These are phyloP conservation scores for Pisolithus orientalis DNA, from an alignment of 768 basidiomycete genomes.

Conservation along the genomic window DNA sequence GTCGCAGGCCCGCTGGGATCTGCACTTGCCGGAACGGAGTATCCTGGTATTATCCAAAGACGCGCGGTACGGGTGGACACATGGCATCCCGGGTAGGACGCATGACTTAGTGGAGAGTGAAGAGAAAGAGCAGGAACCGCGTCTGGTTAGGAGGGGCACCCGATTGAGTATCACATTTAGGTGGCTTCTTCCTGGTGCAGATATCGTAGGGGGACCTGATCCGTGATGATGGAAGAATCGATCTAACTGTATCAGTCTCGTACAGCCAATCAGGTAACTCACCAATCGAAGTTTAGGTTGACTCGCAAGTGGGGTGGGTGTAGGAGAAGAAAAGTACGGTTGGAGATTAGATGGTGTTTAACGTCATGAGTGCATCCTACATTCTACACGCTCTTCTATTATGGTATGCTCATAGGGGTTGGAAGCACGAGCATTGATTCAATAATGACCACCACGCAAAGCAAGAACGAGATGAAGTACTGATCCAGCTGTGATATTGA, in stretches of 20 bases:
- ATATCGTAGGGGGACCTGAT: constrained; percentile 50
- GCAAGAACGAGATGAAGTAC: constrained; percentile 94
- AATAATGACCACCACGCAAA: constrained; percentile 78
- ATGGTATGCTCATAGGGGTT: constrained; percentile 14
- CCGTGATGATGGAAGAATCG: constrained; percentile 1
- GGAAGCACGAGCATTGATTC: constrained; percentile 16
- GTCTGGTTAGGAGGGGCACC: constrained; percentile 45
- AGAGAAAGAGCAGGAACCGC: constrained; percentile 13
- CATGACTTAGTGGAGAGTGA: constrained; percentile 52
- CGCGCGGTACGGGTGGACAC: constrained; percentile 82
- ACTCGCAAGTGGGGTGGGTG: neutral
- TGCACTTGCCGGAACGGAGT: constrained; percentile 74
- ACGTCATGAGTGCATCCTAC: constrained; percentile 21
- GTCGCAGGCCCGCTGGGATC: constrained; percentile 24
- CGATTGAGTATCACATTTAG: constrained; percentile 82
- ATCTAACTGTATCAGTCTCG: constrained; percentile 6
- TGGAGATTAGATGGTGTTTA: constrained; percentile 25
- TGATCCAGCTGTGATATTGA: constrained; percentile 77
- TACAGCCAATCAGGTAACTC: neutral
- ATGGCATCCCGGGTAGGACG: constrained; percentile 68
- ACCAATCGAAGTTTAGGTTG: neutral
- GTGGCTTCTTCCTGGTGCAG: constrained; percentile 81
- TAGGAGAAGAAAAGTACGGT: constrained; percentile 7
- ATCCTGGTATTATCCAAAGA: constrained; percentile 73
- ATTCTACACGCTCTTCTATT: constrained; percentile 18